These are phyloP conservation scores for Multifurca ochricompacta DNA, from an alignment of 768 basidiomycete species.

Conservation along the genomic window DNA sequence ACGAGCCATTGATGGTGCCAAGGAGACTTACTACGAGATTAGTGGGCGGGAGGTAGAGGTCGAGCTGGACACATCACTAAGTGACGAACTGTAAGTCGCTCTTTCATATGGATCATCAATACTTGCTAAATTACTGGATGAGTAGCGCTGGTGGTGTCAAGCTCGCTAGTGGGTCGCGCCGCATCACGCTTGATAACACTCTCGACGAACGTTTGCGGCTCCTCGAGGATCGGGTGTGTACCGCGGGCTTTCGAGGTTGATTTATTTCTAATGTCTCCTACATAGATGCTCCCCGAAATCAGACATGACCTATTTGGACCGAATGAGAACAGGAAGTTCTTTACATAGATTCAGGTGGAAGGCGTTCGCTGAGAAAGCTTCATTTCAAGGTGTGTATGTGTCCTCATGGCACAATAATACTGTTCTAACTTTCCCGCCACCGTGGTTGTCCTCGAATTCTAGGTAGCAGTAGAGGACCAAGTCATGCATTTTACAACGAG, in stretches of 20 bases:
- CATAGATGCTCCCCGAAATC: constrained; percentile 93
- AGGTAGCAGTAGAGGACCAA: neutral
- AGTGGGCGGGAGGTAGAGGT: constrained; percentile 60
- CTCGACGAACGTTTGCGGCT: constrained; percentile 85
- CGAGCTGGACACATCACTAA: constrained; percentile 52
- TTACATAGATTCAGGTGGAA: constrained; percentile 37
- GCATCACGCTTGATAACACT: constrained; percentile 91
- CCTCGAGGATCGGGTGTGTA: constrained; percentile 78
- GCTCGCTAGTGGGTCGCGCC: constrained; percentile 58
- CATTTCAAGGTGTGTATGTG: neutral
- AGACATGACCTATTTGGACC: constrained; percentile 80
- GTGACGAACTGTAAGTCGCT: constrained; percentile 54
- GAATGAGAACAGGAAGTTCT: constrained; percentile 91
- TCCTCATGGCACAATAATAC: neutral
- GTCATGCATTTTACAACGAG: neutral
- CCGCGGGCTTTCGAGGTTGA: neutral
- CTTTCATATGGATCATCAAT: neutral
- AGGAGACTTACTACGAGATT: constrained; percentile 61
- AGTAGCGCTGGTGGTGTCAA: constrained; percentile 79
- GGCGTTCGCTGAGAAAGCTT: neutral
- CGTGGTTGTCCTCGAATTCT: neutral
- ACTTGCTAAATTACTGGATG: neutral
- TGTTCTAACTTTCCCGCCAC: no score
- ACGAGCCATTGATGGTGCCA: constrained; percentile 59
- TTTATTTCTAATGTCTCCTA: neutral